Evolutionary conservation across 2,329 filamentous ascomycete genomes (phyloP).

Genomic region (Xylariaceae sp.): DNA sequence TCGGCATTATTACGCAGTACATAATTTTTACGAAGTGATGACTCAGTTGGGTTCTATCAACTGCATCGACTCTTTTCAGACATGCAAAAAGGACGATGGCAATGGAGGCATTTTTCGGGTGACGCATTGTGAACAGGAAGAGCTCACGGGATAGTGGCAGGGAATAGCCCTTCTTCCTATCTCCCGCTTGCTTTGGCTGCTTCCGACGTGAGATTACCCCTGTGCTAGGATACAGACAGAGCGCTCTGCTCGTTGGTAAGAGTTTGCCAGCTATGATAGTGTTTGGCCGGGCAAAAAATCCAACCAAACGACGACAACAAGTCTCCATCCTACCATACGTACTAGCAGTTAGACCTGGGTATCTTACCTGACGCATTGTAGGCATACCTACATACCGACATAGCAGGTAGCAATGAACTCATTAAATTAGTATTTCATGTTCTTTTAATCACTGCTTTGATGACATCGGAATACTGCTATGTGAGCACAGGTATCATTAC

Average conservation of each 20-base stretch:
- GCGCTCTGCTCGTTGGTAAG: background rate
- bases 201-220: background rate
- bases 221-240: background rate
- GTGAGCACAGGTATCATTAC: no score
- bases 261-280: no score
- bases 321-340: no score
- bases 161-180: background rate
- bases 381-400: no score
- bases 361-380: no score
- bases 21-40: conserved; percentile 2
- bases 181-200: background rate
- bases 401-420: no score
- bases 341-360: no score
- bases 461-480: no score
- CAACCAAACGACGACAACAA: no score
- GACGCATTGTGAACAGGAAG: background rate
- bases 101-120: background rate
- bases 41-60: background rate
- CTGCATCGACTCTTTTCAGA: background rate
- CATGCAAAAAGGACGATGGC: background rate
- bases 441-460: no score
- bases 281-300: no score
- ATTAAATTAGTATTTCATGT: no score
- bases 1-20: conserved; percentile 1
- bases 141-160: background rate